These are phyloP conservation scores for Rhynchospora breviuscula DNA, from an alignment of 176 grass and related monocot genomes.

Conservation along the genomic window DNA sequence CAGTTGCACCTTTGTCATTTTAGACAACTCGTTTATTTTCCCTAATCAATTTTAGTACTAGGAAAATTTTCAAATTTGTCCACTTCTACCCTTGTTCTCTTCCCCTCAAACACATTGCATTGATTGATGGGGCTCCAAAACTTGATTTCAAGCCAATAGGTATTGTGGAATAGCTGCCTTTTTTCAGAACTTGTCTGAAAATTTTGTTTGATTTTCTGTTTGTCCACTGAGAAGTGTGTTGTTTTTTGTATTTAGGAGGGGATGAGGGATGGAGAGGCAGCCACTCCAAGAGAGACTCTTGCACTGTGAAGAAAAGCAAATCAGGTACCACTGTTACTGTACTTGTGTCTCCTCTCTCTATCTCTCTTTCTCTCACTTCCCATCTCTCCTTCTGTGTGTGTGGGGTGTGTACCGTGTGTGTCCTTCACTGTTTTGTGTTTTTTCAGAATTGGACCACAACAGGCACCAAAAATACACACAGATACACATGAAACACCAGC, in stretches of 20 bases:
- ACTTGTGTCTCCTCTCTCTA: conserved; percentile 17
- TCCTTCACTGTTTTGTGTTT: not conserved
- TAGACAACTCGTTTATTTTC: conserved; percentile 34
- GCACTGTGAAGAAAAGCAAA: conserved; percentile 86
- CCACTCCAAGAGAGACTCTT: conserved; percentile 60
- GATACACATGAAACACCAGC: conserved; percentile 1
- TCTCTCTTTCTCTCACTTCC: conserved; percentile 13
- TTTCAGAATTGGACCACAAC: conserved; percentile 26
- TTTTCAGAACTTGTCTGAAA: conserved; percentile 18
- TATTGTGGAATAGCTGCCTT: not conserved
- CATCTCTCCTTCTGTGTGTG: conserved; percentile 11
- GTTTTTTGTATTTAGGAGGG: conserved; percentile 40
- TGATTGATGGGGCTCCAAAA: conserved; percentile 14
- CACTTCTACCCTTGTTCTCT: conserved; percentile 30
- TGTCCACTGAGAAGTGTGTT: conserved; percentile 11
- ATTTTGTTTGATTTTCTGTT: conserved; percentile 2
- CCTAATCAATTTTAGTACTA: conserved; percentile 3
- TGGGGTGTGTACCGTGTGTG: not conserved
- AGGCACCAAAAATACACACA: not conserved
- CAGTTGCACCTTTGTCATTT: conserved; percentile 18
- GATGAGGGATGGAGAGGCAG: conserved; percentile 79
- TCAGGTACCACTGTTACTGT: conserved; percentile 45
- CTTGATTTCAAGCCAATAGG: not conserved
- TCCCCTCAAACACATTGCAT: conserved; percentile 10
- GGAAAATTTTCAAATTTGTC: conserved; percentile 24